Evolutionary conservation across 225 moss, liverwort and hornwort species (phyloP).

Genomic region (Pseudisothecium myosuroides): DNA sequence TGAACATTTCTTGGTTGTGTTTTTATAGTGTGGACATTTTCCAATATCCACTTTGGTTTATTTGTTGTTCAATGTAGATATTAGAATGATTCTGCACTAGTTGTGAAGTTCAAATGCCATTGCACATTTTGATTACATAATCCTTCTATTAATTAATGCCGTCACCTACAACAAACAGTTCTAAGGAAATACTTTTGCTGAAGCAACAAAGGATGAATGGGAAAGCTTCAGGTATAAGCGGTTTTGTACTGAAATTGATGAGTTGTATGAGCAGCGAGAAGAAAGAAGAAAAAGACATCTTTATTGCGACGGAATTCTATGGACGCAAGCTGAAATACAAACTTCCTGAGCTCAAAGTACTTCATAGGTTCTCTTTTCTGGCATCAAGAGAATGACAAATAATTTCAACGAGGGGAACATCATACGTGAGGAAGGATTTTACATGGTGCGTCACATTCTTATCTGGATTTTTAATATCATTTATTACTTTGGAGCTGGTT

Average conservation of each 20-base stretch:
- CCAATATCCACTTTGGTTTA: not conserved
- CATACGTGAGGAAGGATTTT: constrained; percentile 7
- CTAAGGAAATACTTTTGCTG: not conserved
- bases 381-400: constrained; percentile 45
- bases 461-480: not conserved
- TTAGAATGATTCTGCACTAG: not conserved
- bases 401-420: constrained; percentile 24
- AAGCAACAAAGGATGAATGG: not conserved
- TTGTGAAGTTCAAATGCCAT: not conserved
- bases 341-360: not conserved
- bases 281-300: not conserved
- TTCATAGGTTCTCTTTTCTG: constrained; percentile 32
- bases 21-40: not conserved
- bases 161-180: not conserved
- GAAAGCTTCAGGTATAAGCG: not conserved
- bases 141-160: not conserved
- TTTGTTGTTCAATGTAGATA: not conserved
- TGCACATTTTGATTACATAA: not conserved
- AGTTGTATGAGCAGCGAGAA: not conserved
- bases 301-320: not conserved
- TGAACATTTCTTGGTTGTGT: not conserved
- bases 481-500: not conserved
- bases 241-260: not conserved
- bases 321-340: too few relatives aligned
- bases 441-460: constrained; percentile 19